Base-by-base conservation (phyloP, 805 yeast genomes). In the Candida pseudofarinosa region DNA sequence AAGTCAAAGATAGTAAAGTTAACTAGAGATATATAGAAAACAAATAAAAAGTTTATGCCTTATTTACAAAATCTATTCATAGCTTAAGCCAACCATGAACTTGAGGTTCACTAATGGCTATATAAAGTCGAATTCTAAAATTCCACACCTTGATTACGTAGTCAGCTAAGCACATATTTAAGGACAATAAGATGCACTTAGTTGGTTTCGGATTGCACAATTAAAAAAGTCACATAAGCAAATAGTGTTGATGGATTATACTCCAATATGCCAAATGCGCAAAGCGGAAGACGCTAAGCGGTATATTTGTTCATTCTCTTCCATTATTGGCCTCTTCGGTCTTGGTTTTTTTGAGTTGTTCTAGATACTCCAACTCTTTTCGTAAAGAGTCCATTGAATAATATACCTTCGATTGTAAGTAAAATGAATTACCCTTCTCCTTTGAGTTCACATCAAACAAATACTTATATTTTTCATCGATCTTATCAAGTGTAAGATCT, bases 391-490 rank as follows among this genome's bases (percentile, higher is more conserved):
- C 98, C 79, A 89, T 86, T 18, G 99, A 97, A 63, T 96, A 79
- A 64, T 80, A 89, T 18, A 93, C 91, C 68, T 93, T 93, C 41
- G 93, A 83, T 60, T 93, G 99, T 40, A 93, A 61, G 58, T 91
- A 93, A 60, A 93, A 91, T 34, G 96, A 85, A 35, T 96, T 96
- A n/a, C 96, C 96, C 63, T 89, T 88, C 47, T 90, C 97, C 63
- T 88, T 88, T 20, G 93, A 79, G 69, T 93, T 93, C 43, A 88
- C 86, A 38, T 86, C 87, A 53, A 90, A 93, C 52, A 93, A 67
- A 54, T 88, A 88, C 45, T 83, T 79, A 68, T 84, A 93, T 60
- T 85, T 85, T 45, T 76, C 76, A 46, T 82, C 79, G 31, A 85
- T 69, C 52, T 80, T 79, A 39, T 81, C 85, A 41, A 80, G 50